These are phyloP conservation scores for Melanogaster broomeanus DNA, from an alignment of 768 basidiomycete species.

Conservation along the genomic window DNA sequence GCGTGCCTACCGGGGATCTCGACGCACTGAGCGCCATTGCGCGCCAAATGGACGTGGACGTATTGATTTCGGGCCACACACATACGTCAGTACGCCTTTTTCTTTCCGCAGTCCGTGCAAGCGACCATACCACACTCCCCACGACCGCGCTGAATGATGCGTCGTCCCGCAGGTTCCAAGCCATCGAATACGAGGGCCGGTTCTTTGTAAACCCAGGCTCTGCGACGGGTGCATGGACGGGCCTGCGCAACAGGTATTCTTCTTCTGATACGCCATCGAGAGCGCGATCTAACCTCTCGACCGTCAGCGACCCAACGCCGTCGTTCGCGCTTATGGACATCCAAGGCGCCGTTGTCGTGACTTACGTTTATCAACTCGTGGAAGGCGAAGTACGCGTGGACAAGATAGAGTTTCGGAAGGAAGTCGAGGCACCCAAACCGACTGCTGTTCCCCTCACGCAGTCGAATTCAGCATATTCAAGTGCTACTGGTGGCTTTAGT, in stretches of 20 bases:
- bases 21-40: conserved; percentile 89
- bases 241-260: conserved; percentile 31
- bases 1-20: conserved; percentile 87
- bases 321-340: conserved; percentile 98
- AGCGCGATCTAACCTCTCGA: background rate
- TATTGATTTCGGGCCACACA: conserved; percentile 90
- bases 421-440: conserved; percentile 43
- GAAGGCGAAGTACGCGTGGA: conserved; percentile 93
- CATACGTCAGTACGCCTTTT: conserved; percentile 68
- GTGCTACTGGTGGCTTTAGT: conserved; percentile 21
- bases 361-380: conserved; percentile 94
- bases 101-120: background rate
- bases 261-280: background rate
- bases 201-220: conserved; percentile 98
- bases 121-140: background rate
- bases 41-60: conserved; percentile 97
- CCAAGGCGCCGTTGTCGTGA: conserved; percentile 95
- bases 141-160: background rate
- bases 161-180: conserved; percentile 73
- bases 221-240: conserved; percentile 94
- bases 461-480: conserved; percentile 34
- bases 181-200: conserved; percentile 84
- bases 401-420: conserved; percentile 84
- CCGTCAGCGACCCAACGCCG: conserved; percentile 76
- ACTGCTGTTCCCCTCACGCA: conserved; percentile 21